A percentile compares a stretch with the other conserved stretches of the same genome.
Conservation (phyloP, 768 basidiomycete genomes). For the Lentinula raphanica region DNA sequence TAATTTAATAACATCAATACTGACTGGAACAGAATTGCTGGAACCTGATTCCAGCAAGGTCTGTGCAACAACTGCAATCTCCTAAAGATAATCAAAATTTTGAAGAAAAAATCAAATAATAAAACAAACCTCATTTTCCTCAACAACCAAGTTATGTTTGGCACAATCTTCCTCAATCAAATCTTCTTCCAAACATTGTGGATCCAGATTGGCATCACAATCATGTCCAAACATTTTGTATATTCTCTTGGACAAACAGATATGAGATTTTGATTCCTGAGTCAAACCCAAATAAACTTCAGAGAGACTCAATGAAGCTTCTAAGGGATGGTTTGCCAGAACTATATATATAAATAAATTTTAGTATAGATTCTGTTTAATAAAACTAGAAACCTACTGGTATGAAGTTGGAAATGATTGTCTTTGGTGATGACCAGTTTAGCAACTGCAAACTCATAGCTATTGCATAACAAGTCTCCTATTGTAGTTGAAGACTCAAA, state of each 20-base stretch:
- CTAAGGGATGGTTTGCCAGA: no score
- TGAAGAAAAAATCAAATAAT: no score
- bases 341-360: no score
- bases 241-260: not conserved
- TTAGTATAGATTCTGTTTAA: no score
- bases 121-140: not conserved
- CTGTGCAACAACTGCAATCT: not conserved
- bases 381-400: not conserved
- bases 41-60: not conserved
- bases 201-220: not conserved
- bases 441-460: not conserved
- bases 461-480: not conserved
- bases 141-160: not conserved
- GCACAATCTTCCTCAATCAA: not conserved
- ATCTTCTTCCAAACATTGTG: not conserved
- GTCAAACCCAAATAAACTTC: not conserved
- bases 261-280: not conserved
- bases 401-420: not conserved
- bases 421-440: not conserved
- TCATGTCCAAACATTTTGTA: not conserved
- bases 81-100: not conserved
- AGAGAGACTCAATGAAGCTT: not conserved
- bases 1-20: no score
- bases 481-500: not conserved
- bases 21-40: no score